Conservation (phyloP, 306 rosid species). For the Lupinus albus region DNA sequence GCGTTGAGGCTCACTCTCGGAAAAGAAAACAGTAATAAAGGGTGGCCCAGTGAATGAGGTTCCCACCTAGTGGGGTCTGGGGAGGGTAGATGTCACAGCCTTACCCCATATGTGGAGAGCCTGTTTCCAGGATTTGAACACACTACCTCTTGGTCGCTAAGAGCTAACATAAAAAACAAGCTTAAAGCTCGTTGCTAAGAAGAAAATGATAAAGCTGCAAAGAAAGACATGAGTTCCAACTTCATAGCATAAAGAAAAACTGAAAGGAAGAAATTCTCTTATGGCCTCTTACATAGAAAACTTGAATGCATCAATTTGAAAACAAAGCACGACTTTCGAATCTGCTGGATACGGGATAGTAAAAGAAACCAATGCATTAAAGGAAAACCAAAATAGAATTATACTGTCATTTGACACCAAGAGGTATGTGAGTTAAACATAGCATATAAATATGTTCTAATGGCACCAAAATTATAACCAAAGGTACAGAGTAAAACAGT, state of each 20-base stretch:
- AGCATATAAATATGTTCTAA: neutral
- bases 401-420: constrained; percentile 4
- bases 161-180: constrained; percentile 4
- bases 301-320: neutral
- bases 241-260: neutral
- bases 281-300: neutral
- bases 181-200: neutral
- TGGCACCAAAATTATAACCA: constrained; percentile 13
- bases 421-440: neutral
- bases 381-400: constrained; percentile 7
- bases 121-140: too few species aligned
- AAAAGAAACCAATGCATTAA: neutral
- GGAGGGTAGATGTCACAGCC: too few species aligned
- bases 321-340: constrained; percentile 1
- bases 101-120: too few species aligned
- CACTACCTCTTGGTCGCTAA: too few species aligned
- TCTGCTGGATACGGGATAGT: constrained; percentile 9
- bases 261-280: neutral
- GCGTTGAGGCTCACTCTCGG: too few species aligned
- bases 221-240: constrained; percentile 11
- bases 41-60: too few species aligned
- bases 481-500: neutral
- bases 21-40: too few species aligned
- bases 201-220: neutral
- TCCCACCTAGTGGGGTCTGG: too few species aligned